phyloP scores from a whole-genome alignment of 2,329 filamentous ascomycete genomes.

The Thelonectria olida region DNA sequence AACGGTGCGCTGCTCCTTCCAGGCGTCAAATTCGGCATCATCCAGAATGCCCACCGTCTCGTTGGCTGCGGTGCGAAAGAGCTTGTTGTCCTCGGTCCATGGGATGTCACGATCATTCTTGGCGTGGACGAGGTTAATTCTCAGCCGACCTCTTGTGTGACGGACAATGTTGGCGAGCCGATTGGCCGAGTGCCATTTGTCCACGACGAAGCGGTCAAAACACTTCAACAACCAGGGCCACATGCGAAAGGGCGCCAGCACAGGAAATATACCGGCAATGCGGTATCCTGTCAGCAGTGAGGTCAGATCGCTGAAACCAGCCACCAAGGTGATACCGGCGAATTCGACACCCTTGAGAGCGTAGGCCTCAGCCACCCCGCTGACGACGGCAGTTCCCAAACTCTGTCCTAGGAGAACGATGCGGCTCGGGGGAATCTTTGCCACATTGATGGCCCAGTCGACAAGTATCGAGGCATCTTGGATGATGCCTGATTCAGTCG shows the following conservation, averaged over 20 bases:
- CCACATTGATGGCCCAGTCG: conserved; percentile 74
- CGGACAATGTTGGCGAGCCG: conserved; percentile 69
- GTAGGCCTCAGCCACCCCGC: conserved; percentile 78
- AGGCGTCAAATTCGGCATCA: conserved; percentile 50
- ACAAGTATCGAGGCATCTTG: conserved; percentile 79
- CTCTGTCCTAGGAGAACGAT: conserved; percentile 89
- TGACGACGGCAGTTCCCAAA: conserved; percentile 85
- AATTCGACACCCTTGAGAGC: conserved; percentile 71
- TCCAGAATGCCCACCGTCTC: conserved; percentile 54
- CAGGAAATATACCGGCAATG: conserved; percentile 79
- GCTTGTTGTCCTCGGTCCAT: conserved; percentile 71
- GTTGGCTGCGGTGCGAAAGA: conserved; percentile 69
- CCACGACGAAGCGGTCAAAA: conserved; percentile 72
- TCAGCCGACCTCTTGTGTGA: conserved; percentile 62
- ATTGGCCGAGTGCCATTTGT: conserved; percentile 80
- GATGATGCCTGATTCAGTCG: conserved; percentile 83
- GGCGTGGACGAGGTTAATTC: conserved; percentile 81
- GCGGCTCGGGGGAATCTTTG: conserved; percentile 71
- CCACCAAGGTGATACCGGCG: conserved; percentile 81
- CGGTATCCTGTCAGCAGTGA: conserved; percentile 80
- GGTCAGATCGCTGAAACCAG: conserved; percentile 80
- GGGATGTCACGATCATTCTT: conserved; percentile 85
- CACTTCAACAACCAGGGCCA: conserved; percentile 72
- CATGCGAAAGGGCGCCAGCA: conserved; percentile 77
- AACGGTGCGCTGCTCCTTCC: conserved; percentile 57